A percentile compares a stretch with the other conserved stretches of the same genome.
These are phyloP conservation scores for Fusarium stilboides DNA, from an alignment of 2,329 filamentous ascomycete species.

Conservation along the genomic window DNA sequence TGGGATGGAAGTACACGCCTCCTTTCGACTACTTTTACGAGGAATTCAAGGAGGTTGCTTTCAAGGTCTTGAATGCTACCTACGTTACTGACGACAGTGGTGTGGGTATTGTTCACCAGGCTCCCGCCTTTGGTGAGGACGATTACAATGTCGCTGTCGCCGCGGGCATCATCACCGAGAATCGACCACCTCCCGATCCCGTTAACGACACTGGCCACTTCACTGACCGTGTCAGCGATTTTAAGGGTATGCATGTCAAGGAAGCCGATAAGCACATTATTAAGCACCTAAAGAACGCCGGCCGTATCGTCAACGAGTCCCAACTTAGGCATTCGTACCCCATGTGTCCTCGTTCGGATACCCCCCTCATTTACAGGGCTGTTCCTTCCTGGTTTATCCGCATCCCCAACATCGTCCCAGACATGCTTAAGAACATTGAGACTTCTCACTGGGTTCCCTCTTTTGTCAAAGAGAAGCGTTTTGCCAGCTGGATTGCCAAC, in stretches of 20 bases:
- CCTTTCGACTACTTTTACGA: slow-evolving; percentile 92
- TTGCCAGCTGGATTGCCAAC: slow-evolving; percentile 91
- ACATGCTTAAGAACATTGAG: slow-evolving; percentile 93
- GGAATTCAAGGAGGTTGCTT: slow-evolving; percentile 87
- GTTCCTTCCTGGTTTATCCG: slow-evolving; percentile 97
- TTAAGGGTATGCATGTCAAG: slow-evolving; percentile 90
- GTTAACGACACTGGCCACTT: slow-evolving; percentile 89
- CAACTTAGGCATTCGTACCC: slow-evolving; percentile 93
- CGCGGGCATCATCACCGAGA: slow-evolving; percentile 82
- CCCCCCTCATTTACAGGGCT: slow-evolving; percentile 91
- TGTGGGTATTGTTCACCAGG: slow-evolving; percentile 94
- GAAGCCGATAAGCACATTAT: slow-evolving; percentile 94
- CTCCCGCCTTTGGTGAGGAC: slow-evolving; percentile 94
- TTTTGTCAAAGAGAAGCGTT: slow-evolving; percentile 92
- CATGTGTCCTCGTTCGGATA: slow-evolving; percentile 96
- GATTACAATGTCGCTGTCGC: slow-evolving; percentile 90
- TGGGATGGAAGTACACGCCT: slow-evolving; percentile 90
- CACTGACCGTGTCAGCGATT: slow-evolving; percentile 82
- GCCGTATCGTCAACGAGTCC: slow-evolving; percentile 85
- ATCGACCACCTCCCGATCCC: slow-evolving; percentile 87
- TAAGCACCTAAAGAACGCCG: slow-evolving; percentile 84
- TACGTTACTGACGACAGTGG: slow-evolving; percentile 93
- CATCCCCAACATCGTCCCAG: slow-evolving; percentile 84
- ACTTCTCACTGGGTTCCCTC: slow-evolving; percentile 92
- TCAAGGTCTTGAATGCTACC: slow-evolving; percentile 84